Conservation (phyloP, 805 yeast species). For the Candida dendrica region DNA sequence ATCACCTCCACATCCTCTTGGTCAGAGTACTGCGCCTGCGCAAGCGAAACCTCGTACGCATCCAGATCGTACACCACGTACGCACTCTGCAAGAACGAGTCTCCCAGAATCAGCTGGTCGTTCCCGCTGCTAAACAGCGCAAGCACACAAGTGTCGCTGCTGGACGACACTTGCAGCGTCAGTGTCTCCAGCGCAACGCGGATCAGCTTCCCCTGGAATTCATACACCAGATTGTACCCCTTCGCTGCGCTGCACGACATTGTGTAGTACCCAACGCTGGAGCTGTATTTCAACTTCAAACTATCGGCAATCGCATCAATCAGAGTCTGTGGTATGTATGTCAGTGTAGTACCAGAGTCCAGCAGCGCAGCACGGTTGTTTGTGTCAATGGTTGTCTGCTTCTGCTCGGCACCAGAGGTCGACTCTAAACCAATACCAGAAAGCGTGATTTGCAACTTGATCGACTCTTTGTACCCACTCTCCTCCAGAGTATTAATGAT, state of each 20-base stretch:
- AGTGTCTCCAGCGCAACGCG: conserved; percentile 38
- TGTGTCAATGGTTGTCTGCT: conserved; percentile 3
- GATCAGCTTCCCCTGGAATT: conserved; percentile 54
- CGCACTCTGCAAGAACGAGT: conserved; percentile 36
- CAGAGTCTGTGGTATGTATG: conserved; percentile 35
- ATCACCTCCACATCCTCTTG: conserved; percentile 40
- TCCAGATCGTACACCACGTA: conserved; percentile 47
- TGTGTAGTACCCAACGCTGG: conserved; percentile 35
- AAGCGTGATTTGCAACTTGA: conserved; percentile 39
- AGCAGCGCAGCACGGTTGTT: conserved; percentile 31
- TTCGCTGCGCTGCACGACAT: conserved; percentile 33
- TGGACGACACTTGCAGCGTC: conserved; percentile 18
- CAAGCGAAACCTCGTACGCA: conserved; percentile 31
- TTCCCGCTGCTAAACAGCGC: conserved; percentile 32
- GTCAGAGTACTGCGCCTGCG: conserved; percentile 33
- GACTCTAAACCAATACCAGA: conserved; percentile 1
- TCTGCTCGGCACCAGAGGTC: no score
- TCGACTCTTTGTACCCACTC: conserved; percentile 22
- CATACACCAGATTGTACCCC: conserved; percentile 32
- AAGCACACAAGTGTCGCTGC: conserved; percentile 32
- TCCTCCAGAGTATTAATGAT: conserved; percentile 34
- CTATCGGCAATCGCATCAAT: conserved; percentile 27
- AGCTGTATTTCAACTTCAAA: conserved; percentile 38
- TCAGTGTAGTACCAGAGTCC: conserved; percentile 37
- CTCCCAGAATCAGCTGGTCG: conserved; percentile 36